Evolutionary conservation across 2,329 filamentous ascomycete species (phyloP), one percentile per base, ranked within the genome.

Genomic region (Colletotrichum euphorbiae): DNA sequence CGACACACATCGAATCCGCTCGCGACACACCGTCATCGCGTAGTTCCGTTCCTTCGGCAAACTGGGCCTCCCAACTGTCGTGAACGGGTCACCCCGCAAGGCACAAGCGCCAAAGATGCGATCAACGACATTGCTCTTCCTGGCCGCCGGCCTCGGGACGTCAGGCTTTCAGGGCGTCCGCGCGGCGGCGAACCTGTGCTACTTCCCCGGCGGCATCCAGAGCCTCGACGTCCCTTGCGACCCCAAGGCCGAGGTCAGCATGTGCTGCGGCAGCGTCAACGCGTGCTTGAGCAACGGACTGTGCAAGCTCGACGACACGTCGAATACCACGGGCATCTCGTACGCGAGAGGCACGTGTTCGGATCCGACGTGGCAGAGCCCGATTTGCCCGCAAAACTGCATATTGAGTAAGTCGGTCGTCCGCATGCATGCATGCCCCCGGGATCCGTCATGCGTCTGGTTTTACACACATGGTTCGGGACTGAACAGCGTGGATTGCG

Each of bases 151-250:
- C 62, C n/a, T 58, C 56, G 42, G 28, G 19, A 31, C 43, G 38
- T 17, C 51, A 17, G 33, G 2, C 38, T n/a, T 42, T 11, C 9
- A 24, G 11, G 51, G 51, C 2, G 51, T 38, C 17, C 19, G 59
- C 31, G 65, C 61, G 9, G 65, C 60, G 13, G 65, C 65, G 6
- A 65, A 68, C 46, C 40, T 68, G 38, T 68, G 65, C 61, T 68
- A 59, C 61, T 68, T 68, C 54, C 65, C 65, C 21, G 65, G 65
- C 46, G 65, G 65, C 48, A n/a, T 68, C 5, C 65, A 68, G 54
- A 57, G 52, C 46, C 60, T 21, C 17, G 65, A 68, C 40, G 61
- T 68, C 6, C 65, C 65, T n/a, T 68, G 65, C 61, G 65, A 68
- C 42, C 65, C 61, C 19, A 68, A 42, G 12, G 65, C 65, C 33